phyloP scores from a whole-genome alignment of 495 filamentous ascomycete species.

The Talaromyces trachyspermus region DNA sequence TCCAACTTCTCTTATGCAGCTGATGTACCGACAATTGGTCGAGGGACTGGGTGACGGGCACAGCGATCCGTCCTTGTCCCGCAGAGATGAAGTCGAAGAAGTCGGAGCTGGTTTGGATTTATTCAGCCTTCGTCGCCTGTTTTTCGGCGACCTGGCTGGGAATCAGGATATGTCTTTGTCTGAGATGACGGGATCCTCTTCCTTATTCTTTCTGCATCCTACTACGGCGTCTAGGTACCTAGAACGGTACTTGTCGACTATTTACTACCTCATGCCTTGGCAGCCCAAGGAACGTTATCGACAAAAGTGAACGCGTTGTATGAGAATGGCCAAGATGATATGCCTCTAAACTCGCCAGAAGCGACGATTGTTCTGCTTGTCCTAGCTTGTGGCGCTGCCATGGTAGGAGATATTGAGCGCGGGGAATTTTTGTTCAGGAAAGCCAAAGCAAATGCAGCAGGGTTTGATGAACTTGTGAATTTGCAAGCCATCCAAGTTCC shows the following conservation, averaged over 20 bases:
- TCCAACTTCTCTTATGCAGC: conserved; percentile 41
- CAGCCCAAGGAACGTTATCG: conserved; percentile 22
- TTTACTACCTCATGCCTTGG: conserved; percentile 29
- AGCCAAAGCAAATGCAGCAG: conserved; percentile 26
- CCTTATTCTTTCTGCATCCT: conserved; percentile 1
- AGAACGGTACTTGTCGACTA: conserved; percentile 24
- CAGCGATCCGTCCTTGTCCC: conserved; percentile 13
- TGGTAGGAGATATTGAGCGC: conserved; percentile 29
- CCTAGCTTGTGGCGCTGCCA: conserved; percentile 26
- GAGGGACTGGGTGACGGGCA: background rate
- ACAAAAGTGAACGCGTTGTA: conserved; percentile 28
- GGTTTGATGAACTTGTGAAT: conserved; percentile 37
- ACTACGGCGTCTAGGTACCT: conserved; percentile 25
- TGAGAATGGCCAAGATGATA: background rate
- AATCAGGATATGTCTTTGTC: conserved; percentile 16
- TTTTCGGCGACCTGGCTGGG: conserved; percentile 34
- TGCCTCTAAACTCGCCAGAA: conserved; percentile 11
- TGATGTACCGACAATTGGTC: conserved; percentile 34
- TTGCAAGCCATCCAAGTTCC: conserved; percentile 36
- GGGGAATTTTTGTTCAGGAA: conserved; percentile 34
- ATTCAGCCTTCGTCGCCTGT: conserved; percentile 38
- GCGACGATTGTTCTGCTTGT: conserved; percentile 23
- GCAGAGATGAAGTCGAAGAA: conserved; percentile 31
- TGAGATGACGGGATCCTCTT: conserved; percentile 6
- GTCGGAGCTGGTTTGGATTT: conserved; percentile 36